Conservation (phyloP, 73 alveolate genomes). For the Stentor coeruleus region DNA sequence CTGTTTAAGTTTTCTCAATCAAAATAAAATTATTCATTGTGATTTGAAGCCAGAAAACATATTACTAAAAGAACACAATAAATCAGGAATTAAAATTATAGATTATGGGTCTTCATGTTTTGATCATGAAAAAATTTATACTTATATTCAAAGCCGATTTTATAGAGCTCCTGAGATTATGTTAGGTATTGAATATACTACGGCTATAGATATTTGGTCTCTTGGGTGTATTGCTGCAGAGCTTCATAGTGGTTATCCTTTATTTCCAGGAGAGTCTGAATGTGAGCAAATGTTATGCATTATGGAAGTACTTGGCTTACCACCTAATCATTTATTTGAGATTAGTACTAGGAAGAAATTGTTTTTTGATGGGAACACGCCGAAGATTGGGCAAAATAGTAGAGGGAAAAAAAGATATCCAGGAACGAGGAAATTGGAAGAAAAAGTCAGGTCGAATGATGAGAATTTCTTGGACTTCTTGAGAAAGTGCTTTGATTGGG, state of each 20-base stretch:
- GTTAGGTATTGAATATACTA: conserved; percentile 86
- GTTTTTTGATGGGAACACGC: conserved; percentile 36
- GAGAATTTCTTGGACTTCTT: background rate
- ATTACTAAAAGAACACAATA: conserved; percentile 46
- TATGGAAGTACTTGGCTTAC: conserved; percentile 75
- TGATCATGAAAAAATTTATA: conserved; percentile 56
- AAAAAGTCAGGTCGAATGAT: background rate
- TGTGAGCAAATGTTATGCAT: conserved; percentile 67
- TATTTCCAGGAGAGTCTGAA: conserved; percentile 89
- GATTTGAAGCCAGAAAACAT: conserved; percentile 13
- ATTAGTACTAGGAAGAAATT: conserved; percentile 52
- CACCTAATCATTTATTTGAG: conserved; percentile 56
- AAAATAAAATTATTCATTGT: conserved; percentile 49
- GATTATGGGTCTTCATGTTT: conserved; percentile 82
- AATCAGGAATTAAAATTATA: conserved; percentile 63
- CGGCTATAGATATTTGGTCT: conserved; percentile 96
- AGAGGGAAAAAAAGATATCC: conserved; percentile 15
- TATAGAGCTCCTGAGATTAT: conserved; percentile 96
- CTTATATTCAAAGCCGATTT: conserved; percentile 86
- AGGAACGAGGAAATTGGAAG: background rate
- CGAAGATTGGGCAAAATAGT: background rate
- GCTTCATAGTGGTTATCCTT: conserved; percentile 75
- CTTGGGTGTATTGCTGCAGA: conserved; percentile 91
- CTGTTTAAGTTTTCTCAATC: conserved; percentile 46
- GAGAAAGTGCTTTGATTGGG: background rate